These are phyloP conservation scores for Phytophthora sp. DNA, from an alignment of 352 stramenopile genomes.

Conservation along the genomic window DNA sequence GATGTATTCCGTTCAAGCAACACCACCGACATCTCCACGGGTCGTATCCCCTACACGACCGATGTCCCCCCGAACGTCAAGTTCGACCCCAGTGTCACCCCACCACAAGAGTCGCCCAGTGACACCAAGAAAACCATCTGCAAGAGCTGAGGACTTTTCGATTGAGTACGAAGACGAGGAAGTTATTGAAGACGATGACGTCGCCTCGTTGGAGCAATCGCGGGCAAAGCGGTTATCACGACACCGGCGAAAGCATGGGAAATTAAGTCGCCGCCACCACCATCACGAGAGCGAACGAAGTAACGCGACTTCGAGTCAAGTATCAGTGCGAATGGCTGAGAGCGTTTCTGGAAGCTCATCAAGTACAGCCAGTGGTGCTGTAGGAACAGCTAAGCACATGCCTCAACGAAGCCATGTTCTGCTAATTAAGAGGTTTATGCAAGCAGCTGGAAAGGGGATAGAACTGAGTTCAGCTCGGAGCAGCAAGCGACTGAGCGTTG, in stretches of 20 bases:
- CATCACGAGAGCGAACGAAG: slow-evolving; percentile 1
- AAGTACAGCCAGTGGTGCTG: slow-evolving; percentile 22
- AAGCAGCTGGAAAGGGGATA: slow-evolving; percentile 31
- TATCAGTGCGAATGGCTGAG: slow-evolving; percentile 33
- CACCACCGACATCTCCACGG: slow-evolving; percentile 20
- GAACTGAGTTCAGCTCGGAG: slow-evolving; percentile 16
- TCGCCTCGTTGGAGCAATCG: slow-evolving; percentile 14
- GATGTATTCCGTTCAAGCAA: slow-evolving; percentile 4
- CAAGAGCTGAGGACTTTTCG: slow-evolving; percentile 17
- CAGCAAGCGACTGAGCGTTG: slow-evolving; percentile 6
- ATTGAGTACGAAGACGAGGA: slow-evolving; percentile 56
- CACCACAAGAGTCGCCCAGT: slow-evolving; percentile 7
- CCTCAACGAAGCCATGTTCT: slow-evolving; percentile 58
- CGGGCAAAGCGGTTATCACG: slow-evolving; percentile 15
- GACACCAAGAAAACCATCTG: slow-evolving; percentile 5
- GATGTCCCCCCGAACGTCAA: slow-evolving; percentile 13
- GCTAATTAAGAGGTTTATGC: slow-evolving; percentile 63
- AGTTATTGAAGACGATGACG: slow-evolving; percentile 30
- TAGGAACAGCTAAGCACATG: slow-evolving; percentile 66
- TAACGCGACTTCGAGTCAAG: slow-evolving; percentile 19
- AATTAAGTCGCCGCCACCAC: slow-evolving; percentile 12
- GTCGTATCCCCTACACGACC: slow-evolving; percentile 23
- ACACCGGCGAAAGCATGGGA: slow-evolving; percentile 27
- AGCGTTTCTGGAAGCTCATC: slow-evolving; percentile 37
- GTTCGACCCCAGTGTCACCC: slow-evolving; percentile 4